Evolutionary conservation across 148 eudicot species (phyloP).

Genomic region (Heliamphora exappendiculata): DNA sequence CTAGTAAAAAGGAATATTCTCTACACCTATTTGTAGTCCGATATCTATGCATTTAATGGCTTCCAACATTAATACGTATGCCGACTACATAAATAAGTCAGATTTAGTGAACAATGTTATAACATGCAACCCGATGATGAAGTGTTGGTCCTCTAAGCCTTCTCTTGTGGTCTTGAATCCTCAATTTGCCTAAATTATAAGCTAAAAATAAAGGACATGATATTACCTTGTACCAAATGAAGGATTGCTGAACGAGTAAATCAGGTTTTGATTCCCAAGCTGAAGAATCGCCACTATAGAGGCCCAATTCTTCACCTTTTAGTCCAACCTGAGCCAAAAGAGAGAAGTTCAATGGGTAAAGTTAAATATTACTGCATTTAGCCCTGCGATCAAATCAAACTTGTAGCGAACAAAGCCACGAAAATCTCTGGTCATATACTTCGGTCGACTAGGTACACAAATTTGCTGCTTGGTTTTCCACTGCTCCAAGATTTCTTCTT

Average conservation of each 20-base stretch:
- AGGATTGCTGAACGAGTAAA: conserved; percentile 42
- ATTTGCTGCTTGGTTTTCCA: background rate
- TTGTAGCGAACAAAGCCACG: background rate
- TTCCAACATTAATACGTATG: no score
- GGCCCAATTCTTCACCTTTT: conserved; percentile 46
- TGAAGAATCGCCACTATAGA: conserved; percentile 37
- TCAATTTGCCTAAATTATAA: background rate
- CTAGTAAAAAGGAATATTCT: background rate
- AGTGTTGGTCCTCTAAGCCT: background rate
- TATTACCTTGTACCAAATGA: conserved; percentile 59
- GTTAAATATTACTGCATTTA: background rate
- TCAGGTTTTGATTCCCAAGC: conserved; percentile 34
- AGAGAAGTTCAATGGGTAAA: background rate
- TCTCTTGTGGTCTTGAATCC: background rate
- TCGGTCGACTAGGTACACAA: no score
- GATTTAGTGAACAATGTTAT: background rate
- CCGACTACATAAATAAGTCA: background rate
- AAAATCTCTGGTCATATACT: background rate
- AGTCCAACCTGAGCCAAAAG: conserved; percentile 34
- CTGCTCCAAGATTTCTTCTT: no score
- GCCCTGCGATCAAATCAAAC: background rate
- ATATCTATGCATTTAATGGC: background rate
- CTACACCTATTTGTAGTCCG: background rate
- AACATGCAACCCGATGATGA: background rate
- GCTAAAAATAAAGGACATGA: background rate